A percentile compares a stretch with the other conserved stretches of the same genome.
These are phyloP conservation scores for Fusarium dlaminii DNA, from an alignment of 2,329 filamentous ascomycete genomes.

Conservation along the genomic window DNA sequence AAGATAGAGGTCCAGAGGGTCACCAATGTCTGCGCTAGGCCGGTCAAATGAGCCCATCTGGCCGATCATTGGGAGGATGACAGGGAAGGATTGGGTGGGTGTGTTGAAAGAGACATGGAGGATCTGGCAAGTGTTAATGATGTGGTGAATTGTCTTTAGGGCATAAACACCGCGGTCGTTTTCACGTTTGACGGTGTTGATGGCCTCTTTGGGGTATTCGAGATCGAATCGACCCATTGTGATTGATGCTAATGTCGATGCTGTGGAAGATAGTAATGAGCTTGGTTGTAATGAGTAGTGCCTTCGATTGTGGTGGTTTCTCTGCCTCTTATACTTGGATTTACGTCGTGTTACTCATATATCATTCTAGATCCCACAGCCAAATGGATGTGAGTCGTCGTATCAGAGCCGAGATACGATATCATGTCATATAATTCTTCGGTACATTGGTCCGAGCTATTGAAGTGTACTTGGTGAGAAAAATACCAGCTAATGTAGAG, in stretches of 20 bases:
- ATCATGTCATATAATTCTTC: not conserved
- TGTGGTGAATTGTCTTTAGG: conserved; percentile 74
- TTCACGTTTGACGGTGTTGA: conserved; percentile 74
- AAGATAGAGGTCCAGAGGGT: conserved; percentile 80
- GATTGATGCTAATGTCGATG: not conserved
- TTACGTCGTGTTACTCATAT: not conserved
- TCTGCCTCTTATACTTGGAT: conserved; percentile 7
- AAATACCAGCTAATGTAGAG: not conserved
- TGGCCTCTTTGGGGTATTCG: conserved; percentile 70
- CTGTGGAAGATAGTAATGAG: not conserved
- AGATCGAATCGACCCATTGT: conserved; percentile 53
- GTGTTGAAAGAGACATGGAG: conserved; percentile 82
- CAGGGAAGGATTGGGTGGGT: conserved; percentile 74
- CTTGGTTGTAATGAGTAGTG: not conserved
- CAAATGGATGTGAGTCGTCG: not conserved
- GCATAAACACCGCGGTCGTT: conserved; percentile 75
- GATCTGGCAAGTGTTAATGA: conserved; percentile 78
- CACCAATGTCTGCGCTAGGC: conserved; percentile 67
- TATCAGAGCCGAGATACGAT: conserved; percentile 8
- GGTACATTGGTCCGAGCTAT: conserved; percentile 1
- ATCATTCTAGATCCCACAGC: not conserved
- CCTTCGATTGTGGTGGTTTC: not conserved
- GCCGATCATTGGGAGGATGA: conserved; percentile 85
- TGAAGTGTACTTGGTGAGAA: not conserved
- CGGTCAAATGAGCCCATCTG: conserved; percentile 77